Evolutionary conservation across 2,329 filamentous ascomycete species (phyloP).

Genomic region (Xylariomycetidae sp.): DNA sequence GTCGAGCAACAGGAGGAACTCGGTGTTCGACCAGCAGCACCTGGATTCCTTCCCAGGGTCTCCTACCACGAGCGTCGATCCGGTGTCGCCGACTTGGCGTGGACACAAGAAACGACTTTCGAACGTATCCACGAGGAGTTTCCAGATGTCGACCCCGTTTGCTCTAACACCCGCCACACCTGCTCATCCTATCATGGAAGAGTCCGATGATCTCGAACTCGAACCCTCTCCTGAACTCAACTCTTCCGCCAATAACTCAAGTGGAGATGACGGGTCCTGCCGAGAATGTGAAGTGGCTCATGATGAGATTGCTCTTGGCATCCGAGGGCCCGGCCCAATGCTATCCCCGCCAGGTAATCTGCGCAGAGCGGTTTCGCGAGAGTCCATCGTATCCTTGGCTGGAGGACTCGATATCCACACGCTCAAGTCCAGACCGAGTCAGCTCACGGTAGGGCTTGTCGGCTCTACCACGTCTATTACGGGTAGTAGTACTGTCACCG

Average conservation of each 20-base stretch:
- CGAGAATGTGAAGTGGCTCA: conserved; percentile 5
- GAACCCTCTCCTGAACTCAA: conserved; percentile 26
- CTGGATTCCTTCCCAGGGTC: conserved; percentile 73
- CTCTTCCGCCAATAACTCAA: conserved; percentile 30
- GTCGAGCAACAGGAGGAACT: conserved; percentile 64
- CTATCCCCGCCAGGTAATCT: conserved; percentile 41
- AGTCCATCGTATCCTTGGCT: conserved; percentile 80
- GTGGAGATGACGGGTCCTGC: conserved; percentile 23
- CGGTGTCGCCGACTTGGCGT: conserved; percentile 55
- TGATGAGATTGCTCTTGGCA: conserved; percentile 26
- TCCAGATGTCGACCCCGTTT: conserved; percentile 28
- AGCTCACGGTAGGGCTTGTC: conserved; percentile 55
- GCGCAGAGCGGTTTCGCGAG: conserved; percentile 69
- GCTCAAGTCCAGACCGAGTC: conserved; percentile 66
- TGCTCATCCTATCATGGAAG: conserved; percentile 21
- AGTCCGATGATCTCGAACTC: conserved; percentile 21
- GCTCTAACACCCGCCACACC: conserved; percentile 16
- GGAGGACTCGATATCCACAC: conserved; percentile 90
- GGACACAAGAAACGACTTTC: conserved; percentile 51
- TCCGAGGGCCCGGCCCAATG: too few relatives aligned
- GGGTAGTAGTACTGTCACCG: conserved; percentile 52
- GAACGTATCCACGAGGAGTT: conserved; percentile 47
- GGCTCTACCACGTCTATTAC: conserved; percentile 49
- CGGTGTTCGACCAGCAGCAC: conserved; percentile 71
- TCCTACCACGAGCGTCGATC: conserved; percentile 69